A percentile compares a stretch with the other conserved stretches of the same genome.
phyloP scores from a whole-genome alignment of 75 land plant species.

The Isoetes taiwanensis region DNA sequence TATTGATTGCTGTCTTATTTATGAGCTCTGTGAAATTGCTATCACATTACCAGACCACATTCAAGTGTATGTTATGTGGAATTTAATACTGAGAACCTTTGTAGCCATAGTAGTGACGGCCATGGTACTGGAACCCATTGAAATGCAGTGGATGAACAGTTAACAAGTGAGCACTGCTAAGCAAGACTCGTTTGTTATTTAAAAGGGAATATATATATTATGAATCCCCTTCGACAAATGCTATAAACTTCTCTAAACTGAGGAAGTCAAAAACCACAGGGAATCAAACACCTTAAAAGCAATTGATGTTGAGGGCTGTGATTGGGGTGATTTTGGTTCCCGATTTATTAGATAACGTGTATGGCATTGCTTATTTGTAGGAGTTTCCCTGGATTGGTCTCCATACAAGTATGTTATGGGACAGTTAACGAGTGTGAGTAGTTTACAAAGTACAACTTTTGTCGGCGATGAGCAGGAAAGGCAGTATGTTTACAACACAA shows the following conservation, averaged over 20 bases:
- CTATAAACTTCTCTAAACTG: neutral
- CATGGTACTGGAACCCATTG: too few species aligned
- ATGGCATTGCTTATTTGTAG: neutral
- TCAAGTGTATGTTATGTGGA: too few species aligned
- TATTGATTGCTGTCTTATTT: too few species aligned
- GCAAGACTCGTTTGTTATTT: too few species aligned
- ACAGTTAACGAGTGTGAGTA: slow-evolving; percentile 47
- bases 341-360: neutral
- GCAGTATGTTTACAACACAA: slow-evolving; percentile 88
- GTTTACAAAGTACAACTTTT: slow-evolving; percentile 40
- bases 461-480: slow-evolving; percentile 72
- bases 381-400: slow-evolving; percentile 22
- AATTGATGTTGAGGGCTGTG: neutral
- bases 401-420: slow-evolving; percentile 59
- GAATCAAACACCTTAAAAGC: neutral
- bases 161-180: too few species aligned
- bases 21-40: too few species aligned
- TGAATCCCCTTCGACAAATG: neutral
- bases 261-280: neutral
- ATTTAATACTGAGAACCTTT: too few species aligned
- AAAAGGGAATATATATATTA: too few species aligned
- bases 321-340: neutral
- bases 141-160: too few species aligned
- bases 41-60: too few species aligned
- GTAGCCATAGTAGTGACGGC: too few species aligned